A percentile compares a stretch with the other conserved stretches of the same genome.
Evolutionary conservation across 305 asterid genomes (phyloP).

Genomic region (Solanum hybrid): DNA sequence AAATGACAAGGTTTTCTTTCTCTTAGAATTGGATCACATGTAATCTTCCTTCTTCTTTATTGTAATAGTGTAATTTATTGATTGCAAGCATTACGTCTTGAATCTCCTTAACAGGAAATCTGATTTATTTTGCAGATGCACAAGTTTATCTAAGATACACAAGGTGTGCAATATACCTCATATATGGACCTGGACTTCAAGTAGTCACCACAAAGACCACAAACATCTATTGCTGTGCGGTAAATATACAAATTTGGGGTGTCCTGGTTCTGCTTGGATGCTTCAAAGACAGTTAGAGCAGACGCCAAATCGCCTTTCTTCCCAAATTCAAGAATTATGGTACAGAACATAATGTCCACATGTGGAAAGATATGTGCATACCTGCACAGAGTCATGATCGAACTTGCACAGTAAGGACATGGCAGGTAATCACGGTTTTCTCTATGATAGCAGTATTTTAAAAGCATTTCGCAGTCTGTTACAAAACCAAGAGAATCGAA

Average conservation of each 20-base stretch:
- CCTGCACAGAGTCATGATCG: conserved; percentile 34
- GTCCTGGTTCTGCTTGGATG: conserved; percentile 39
- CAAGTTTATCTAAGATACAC: conserved; percentile 6
- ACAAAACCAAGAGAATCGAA: neutral
- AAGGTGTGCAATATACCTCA: conserved; percentile 52
- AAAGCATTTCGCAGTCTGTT: neutral
- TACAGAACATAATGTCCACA: conserved; percentile 48
- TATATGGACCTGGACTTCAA: conserved; percentile 70
- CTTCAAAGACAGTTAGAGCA: conserved; percentile 70
- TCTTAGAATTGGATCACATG: neutral
- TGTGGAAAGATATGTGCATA: conserved; percentile 51
- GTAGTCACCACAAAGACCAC: conserved; percentile 89
- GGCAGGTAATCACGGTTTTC: neutral
- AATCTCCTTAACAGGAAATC: neutral
- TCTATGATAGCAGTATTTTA: neutral
- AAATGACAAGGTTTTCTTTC: neutral
- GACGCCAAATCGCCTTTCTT: conserved; percentile 64
- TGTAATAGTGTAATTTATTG: neutral
- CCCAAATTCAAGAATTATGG: conserved; percentile 75
- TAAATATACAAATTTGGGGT: conserved; percentile 65
- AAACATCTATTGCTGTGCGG: conserved; percentile 85
- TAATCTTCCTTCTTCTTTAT: neutral
- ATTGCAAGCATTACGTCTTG: neutral
- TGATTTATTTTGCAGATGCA: neutral
- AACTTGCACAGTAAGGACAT: neutral